Evolutionary conservation across 768 basidiomycete genomes (phyloP).

Genomic region (Candolleomyces eurysporus): DNA sequence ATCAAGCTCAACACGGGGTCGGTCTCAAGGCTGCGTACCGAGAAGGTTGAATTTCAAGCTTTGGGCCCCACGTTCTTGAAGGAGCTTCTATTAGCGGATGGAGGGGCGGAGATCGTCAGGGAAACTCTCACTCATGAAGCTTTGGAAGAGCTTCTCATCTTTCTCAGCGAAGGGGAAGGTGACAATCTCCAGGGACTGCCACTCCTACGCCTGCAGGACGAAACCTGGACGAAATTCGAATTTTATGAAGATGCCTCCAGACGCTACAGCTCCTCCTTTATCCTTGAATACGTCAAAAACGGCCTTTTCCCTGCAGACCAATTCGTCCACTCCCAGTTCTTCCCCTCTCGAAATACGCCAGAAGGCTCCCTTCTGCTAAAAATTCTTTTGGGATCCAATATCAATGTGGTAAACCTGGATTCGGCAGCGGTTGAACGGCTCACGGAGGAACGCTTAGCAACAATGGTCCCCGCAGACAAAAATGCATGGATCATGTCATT

Average conservation of each 20-base stretch:
- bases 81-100: background rate
- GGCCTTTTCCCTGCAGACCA: constrained; percentile 21
- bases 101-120: background rate
- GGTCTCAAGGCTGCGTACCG: background rate
- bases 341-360: background rate
- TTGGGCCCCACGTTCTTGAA: constrained; percentile 6
- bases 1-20: background rate
- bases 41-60: background rate
- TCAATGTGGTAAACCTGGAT: constrained; percentile 5
- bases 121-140: constrained; percentile 22
- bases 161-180: constrained; percentile 17
- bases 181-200: constrained; percentile 25
- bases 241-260: background rate
- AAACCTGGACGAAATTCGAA: constrained; percentile 25
- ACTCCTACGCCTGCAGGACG: constrained; percentile 37
- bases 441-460: background rate
- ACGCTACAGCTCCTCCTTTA: constrained; percentile 27
- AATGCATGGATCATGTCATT: constrained; percentile 28
- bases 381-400: background rate
- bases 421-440: constrained; percentile 1
- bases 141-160: constrained; percentile 23
- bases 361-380: background rate
- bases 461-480: background rate
- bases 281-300: background rate
- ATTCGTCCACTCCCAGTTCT: background rate